Evolutionary conservation across 805 yeast genomes (phyloP).

Genomic region (Schwanniomyces sp.): DNA sequence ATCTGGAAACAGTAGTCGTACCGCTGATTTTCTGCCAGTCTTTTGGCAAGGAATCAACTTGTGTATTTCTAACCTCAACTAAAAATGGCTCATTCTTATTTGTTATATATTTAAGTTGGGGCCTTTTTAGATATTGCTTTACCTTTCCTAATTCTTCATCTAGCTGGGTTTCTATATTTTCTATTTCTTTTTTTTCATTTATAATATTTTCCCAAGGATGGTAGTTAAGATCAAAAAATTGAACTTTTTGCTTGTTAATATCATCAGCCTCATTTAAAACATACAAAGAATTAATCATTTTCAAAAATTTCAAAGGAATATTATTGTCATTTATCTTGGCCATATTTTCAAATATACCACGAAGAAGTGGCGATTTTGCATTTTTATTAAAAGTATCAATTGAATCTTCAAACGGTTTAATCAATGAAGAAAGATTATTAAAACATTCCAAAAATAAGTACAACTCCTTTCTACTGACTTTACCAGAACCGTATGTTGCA

Average conservation of each 20-base stretch:
- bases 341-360: constrained; percentile 36
- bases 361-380: constrained; percentile 35
- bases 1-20: constrained; percentile 68
- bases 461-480: constrained; percentile 32
- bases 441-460: constrained; percentile 29
- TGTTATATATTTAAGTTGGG: constrained; percentile 54
- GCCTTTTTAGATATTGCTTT: constrained; percentile 49
- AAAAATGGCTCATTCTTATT: constrained; percentile 68
- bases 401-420: constrained; percentile 33
- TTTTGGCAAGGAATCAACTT: constrained; percentile 57
- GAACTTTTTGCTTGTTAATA: constrained; percentile 41
- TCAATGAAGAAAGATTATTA: constrained; percentile 22
- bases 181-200: constrained; percentile 36
- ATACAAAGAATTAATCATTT: constrained; percentile 51
- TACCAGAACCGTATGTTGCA: constrained; percentile 21
- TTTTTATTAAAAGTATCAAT: constrained; percentile 23
- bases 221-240: constrained; percentile 40
- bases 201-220: constrained; percentile 41
- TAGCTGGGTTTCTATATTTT: constrained; percentile 46
- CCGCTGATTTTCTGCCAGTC: constrained; percentile 79
- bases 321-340: constrained; percentile 28
- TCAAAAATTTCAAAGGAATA: constrained; percentile 33
- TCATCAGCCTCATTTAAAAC: constrained; percentile 52
- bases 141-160: constrained; percentile 52
- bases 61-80: constrained; percentile 67